Evolutionary conservation across 2,329 filamentous ascomycete genomes (phyloP).

Genomic region (Aspergillus sp.): DNA sequence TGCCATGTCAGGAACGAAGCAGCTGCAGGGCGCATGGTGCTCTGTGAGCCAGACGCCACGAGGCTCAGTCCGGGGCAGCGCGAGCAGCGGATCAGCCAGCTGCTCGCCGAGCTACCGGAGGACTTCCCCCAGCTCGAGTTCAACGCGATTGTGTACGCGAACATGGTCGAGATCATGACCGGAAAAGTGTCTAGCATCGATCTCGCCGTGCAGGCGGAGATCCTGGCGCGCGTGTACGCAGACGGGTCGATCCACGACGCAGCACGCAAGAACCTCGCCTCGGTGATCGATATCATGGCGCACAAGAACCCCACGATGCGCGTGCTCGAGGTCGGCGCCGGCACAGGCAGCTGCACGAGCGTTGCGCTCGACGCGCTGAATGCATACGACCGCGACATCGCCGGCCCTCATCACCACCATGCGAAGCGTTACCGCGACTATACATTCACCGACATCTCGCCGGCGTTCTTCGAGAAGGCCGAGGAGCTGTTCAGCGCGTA

Average conservation of each 20-base stretch:
- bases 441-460: slow-evolving; percentile 7
- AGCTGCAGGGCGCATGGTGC: not conserved
- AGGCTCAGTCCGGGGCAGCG: not conserved
- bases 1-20: not conserved
- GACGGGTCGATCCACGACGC: not conserved
- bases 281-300: slow-evolving; percentile 1
- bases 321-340: slow-evolving; percentile 7
- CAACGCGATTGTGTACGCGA: not conserved
- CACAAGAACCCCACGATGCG: slow-evolving; percentile 9
- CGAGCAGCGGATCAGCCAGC: not conserved
- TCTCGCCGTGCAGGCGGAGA: not conserved
- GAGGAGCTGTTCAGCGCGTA: slow-evolving; percentile 1
- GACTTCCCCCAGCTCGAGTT: not conserved
- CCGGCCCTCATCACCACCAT: not conserved
- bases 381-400: not conserved
- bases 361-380: not conserved
- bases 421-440: slow-evolving; percentile 1
- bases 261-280: slow-evolving; percentile 1
- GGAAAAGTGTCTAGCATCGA: not conserved
- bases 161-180: not conserved
- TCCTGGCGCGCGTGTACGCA: not conserved
- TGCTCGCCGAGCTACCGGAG: not conserved
- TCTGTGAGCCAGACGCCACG: not conserved
- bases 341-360: slow-evolving; percentile 1
- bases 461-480: slow-evolving; percentile 5